Evolutionary conservation across 306 rosid species (phyloP).

Genomic region (Prunus mira): DNA sequence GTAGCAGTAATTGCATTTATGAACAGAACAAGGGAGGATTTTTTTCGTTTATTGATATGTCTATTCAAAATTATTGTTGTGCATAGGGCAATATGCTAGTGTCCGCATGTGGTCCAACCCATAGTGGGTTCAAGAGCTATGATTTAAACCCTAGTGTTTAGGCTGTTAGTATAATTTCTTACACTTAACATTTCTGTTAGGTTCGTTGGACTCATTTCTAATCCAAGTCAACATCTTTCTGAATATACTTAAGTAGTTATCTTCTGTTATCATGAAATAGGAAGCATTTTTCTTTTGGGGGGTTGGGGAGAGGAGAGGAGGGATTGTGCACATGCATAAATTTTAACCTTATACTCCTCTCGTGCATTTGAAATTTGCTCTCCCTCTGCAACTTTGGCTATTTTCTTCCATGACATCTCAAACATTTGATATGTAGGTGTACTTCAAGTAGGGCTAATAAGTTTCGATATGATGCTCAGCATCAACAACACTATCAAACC

Average conservation of each 20-base stretch:
- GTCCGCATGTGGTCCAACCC: too few species aligned
- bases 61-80: neutral
- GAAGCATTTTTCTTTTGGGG: too few species aligned
- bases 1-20: neutral
- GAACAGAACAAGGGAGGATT: neutral
- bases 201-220: neutral
- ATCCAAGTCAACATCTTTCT: neutral
- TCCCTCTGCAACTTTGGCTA: constrained; percentile 5
- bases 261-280: too few species aligned
- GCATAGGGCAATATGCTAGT: neutral
- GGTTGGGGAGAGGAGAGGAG: too few species aligned
- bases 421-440: constrained; percentile 28
- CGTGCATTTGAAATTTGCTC: neutral
- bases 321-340: too few species aligned
- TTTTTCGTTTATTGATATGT: neutral
- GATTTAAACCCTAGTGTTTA: neutral
- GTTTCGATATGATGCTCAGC: constrained; percentile 41
- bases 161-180: neutral
- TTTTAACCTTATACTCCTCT: neutral
- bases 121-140: neutral
- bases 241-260: too few species aligned
- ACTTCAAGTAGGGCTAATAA: constrained; percentile 37
- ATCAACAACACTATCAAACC: constrained; percentile 31
- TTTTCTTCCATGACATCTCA: constrained; percentile 11
- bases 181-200: neutral